A percentile compares a stretch with the other conserved stretches of the same genome.
These are phyloP conservation scores for Escovopsis weberi DNA, from an alignment of 2,329 filamentous ascomycete species.

Conservation along the genomic window DNA sequence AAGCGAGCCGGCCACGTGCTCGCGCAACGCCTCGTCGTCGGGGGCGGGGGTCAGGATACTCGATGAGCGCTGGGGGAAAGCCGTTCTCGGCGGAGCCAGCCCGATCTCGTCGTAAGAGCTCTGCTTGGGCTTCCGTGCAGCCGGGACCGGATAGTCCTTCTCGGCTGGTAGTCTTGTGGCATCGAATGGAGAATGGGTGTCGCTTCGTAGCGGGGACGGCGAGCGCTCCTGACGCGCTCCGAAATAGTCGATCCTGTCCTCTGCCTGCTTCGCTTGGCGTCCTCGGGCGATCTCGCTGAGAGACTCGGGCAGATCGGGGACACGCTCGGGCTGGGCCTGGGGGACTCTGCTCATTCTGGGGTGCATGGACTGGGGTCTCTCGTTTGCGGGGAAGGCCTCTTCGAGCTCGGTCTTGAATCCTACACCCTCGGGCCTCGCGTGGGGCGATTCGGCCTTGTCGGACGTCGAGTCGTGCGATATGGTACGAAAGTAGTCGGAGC, in stretches of 20 bases:
- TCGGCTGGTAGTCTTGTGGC: slow-evolving; percentile 16
- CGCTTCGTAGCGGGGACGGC: slow-evolving; percentile 35
- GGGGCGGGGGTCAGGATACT: slow-evolving; percentile 49
- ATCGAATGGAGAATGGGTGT: slow-evolving; percentile 17
- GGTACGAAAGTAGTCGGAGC: slow-evolving; percentile 70
- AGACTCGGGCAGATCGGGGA: slow-evolving; percentile 31
- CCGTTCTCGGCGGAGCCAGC: slow-evolving; percentile 34
- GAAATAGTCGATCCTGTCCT: slow-evolving; percentile 29
- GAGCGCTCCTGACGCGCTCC: slow-evolving; percentile 44
- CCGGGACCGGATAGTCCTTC: slow-evolving; percentile 20
- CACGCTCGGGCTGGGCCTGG: slow-evolving; percentile 31
- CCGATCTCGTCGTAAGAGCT: slow-evolving; percentile 35
- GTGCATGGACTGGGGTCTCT: slow-evolving; percentile 59
- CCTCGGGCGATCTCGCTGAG: slow-evolving; percentile 26
- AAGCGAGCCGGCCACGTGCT: slow-evolving; percentile 33
- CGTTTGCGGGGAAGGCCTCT: slow-evolving; percentile 32
- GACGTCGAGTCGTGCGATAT: slow-evolving; percentile 48
- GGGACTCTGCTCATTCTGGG: slow-evolving; percentile 55
- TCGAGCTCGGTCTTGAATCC: slow-evolving; percentile 42
- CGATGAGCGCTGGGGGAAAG: slow-evolving; percentile 38
- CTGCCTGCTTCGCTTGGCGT: slow-evolving; percentile 23
- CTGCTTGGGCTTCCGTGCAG: slow-evolving; percentile 31
- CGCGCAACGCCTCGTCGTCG: slow-evolving; percentile 51
- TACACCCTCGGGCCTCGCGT: slow-evolving; percentile 16
- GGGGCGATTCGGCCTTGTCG: slow-evolving; percentile 22